Base-by-base conservation (phyloP, 228 moss, liverwort and hornwort species). In the Sphagnum magellanicum region DNA sequence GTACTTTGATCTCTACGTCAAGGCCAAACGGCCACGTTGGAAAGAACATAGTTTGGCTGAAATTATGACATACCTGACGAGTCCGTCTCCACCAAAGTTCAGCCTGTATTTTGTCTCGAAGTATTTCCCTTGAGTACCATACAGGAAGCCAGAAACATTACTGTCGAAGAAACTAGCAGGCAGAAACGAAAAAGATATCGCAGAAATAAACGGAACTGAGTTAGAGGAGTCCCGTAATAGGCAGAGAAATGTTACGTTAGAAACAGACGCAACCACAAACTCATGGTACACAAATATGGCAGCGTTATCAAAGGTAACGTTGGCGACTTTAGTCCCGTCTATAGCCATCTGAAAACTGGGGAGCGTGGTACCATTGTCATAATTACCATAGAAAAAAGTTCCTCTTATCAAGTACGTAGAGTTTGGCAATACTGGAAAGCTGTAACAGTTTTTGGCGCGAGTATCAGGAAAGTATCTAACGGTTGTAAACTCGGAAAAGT, bases 151-250 rank as follows among this genome's bases (percentile, higher is more conserved):
- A 32, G 3, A 1, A 32, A 32, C 32, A 32, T 0, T 3, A 32
- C 3, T 2, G 32, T 3, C 2, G 32, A 32, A 3, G 32, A 32
- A 32, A 32, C 3, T 2, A 32, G 32, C 3, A 0, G 3, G 32
- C 32, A 32, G 32, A 32, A 32, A 32, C 32, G 32, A 32, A 32
- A 89, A 66, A 49, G 67, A 72, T 57, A 87, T 72, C 15, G 84
- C 77, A 49, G 87, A 84, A 50, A 84, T 66, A 53, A 90, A 84
- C 0, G 84, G 90, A 16, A 68, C 70, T 6, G 76, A 70, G 2
- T 70, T 55, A 1, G 76, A 10, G 5, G 3, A 16, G 51, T 65
- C 64, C 49, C 60, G 77, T 12, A 73, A 1, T 7, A 87, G 77
- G 50, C 87, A 90, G 4, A 90, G 59, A 48, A 68, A 77, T 8